Conservation (phyloP, 2,329 filamentous ascomycete species). For the Fusarium sp. region DNA sequence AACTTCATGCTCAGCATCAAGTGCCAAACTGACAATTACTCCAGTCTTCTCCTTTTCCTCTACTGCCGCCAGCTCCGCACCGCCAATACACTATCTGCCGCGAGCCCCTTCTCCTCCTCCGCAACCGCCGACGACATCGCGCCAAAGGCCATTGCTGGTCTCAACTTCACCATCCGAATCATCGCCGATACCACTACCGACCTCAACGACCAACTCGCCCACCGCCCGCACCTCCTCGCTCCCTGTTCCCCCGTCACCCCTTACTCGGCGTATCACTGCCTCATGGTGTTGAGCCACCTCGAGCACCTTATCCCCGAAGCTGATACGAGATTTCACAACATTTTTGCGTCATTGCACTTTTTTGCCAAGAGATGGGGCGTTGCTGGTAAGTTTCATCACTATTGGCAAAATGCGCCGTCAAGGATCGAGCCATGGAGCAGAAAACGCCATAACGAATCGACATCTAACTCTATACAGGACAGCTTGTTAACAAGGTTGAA, state of each 20-base stretch:
- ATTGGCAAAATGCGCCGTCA: slow-evolving; percentile 20
- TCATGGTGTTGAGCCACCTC: slow-evolving; percentile 53
- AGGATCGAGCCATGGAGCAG: slow-evolving; percentile 8
- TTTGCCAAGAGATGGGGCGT: slow-evolving; percentile 55
- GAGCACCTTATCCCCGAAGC: slow-evolving; percentile 54
- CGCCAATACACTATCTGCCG: slow-evolving; percentile 43
- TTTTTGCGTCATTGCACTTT: slow-evolving; percentile 54
- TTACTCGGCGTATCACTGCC: slow-evolving; percentile 54
- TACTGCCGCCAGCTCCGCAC: slow-evolving; percentile 54
- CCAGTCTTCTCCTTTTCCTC: slow-evolving; percentile 53
- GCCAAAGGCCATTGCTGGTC: slow-evolving; percentile 55
- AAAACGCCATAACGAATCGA: neutral
- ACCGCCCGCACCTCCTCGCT: slow-evolving; percentile 51
- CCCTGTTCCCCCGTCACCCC: slow-evolving; percentile 55
- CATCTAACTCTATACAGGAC: slow-evolving; percentile 43
- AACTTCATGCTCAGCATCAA: neutral
- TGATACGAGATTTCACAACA: slow-evolving; percentile 52
- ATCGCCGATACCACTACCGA: slow-evolving; percentile 56
- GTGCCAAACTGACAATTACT: slow-evolving; percentile 12
- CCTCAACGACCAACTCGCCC: slow-evolving; percentile 53
- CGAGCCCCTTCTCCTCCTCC: slow-evolving; percentile 38
- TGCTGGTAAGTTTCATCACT: slow-evolving; percentile 48
- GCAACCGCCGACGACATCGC: slow-evolving; percentile 48
- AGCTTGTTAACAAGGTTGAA: slow-evolving; percentile 51
- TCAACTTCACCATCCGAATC: slow-evolving; percentile 57